Evolutionary conservation across 768 basidiomycete species (phyloP), one percentile per base, ranked within the genome.

Genomic region (Xerocomellus intermedius): DNA sequence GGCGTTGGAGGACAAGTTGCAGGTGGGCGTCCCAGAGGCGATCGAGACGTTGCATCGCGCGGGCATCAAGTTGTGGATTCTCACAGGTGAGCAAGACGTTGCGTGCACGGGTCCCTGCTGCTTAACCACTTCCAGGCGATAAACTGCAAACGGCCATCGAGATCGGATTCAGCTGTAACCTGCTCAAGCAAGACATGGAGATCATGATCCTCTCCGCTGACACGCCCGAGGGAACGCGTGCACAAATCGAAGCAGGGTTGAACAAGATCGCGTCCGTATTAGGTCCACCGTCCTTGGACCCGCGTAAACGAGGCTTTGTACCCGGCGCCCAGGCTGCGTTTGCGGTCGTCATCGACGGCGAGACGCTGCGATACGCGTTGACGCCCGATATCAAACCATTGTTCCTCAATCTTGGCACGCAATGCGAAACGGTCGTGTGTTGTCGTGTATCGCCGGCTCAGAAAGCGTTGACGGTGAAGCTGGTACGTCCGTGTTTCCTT

Each of bases 121-220:
- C 16, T 45, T 41, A 42, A 48, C 5, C 47, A 33, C 22, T 26
- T 37, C 5, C 58, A 89, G 91, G 95, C 26, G 96, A 99, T 74
- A 99, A 99, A 72, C 79, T 98, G 1, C 95, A 98, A 71, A 99
- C 96, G 1, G 96, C 96, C 14, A 98, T 99, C 66, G 96, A 98
- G 69, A 98, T 99, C 58, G 96, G 81, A 12, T 98, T 91, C 79
- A 89, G 87, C 63, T 97, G 96, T 75, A 98, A 98, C 68, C 77
- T 98, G 17, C 82, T 98, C 56, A 95, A 96, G 74, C 85, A 79
- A 66, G 86, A 90, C 56, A 98, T 96, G 94, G 95, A 98, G 54
- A 75, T 98, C 54, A 97, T 98, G 94, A 98, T 98, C 66, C 76
- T 98, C 22, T 95, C 95, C 0, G 90, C 95, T 2, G 89, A 91